Percentiles rank a stretch among this genome's conserved stretches.
phyloP scores from a whole-genome alignment of 768 basidiomycete genomes.

The Hygrocybe coccinea region DNA sequence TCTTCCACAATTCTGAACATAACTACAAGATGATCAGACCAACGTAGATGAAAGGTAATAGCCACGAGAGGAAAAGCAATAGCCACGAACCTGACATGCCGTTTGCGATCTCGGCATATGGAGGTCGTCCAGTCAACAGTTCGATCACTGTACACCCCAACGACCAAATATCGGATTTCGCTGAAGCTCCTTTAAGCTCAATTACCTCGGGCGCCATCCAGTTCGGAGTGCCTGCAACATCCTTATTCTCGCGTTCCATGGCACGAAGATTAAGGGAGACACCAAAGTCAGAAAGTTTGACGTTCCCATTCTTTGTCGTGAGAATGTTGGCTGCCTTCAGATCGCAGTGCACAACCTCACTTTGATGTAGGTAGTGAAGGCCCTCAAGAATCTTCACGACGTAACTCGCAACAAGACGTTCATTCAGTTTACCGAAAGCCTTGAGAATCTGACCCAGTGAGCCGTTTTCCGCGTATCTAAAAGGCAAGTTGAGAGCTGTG shows the following conservation, averaged over 20 bases:
- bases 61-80: slow-evolving; percentile 6
- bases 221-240: slow-evolving; percentile 91
- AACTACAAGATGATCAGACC: slow-evolving; percentile 41
- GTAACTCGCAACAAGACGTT: slow-evolving; percentile 85
- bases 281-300: slow-evolving; percentile 96
- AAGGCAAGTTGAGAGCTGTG: background rate
- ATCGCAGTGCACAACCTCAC: slow-evolving; percentile 94
- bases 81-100: slow-evolving; percentile 73
- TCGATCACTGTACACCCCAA: slow-evolving; percentile 93
- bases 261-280: slow-evolving; percentile 94
- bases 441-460: slow-evolving; percentile 90
- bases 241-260: slow-evolving; percentile 78
- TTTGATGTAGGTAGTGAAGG: slow-evolving; percentile 83
- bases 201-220: slow-evolving; percentile 99
- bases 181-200: slow-evolving; percentile 87
- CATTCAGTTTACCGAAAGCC: slow-evolving; percentile 91
- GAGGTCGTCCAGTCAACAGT: slow-evolving; percentile 85
- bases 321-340: slow-evolving; percentile 98
- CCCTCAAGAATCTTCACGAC: slow-evolving; percentile 97
- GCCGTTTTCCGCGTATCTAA: slow-evolving; percentile 92
- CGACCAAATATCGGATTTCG: slow-evolving; percentile 94
- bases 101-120: slow-evolving; percentile 85
- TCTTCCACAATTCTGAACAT: slow-evolving; percentile 99
- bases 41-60: background rate
- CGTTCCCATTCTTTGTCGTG: slow-evolving; percentile 96